Evolutionary conservation across 345 rosid genomes (phyloP), one percentile per base, ranked within the genome.

Genomic region (Salix suchowensis): DNA sequence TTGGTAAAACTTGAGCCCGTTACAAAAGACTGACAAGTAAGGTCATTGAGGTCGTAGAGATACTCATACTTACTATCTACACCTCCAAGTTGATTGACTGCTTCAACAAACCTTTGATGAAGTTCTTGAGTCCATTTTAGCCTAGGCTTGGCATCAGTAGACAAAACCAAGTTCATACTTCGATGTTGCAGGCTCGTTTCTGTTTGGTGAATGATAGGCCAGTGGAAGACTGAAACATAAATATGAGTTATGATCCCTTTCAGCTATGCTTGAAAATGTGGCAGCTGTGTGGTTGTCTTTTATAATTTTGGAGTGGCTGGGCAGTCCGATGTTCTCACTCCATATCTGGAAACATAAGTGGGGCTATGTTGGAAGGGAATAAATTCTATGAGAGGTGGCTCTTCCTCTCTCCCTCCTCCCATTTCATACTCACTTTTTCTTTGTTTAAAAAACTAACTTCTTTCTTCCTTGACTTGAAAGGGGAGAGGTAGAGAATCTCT

Each of bases 111-210:
- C 78, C 88, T 85, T 36, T 86, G 94, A 84, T 93, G 99, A 65
- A 96, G 97, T 82, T 96, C 99, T 67, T 89, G 85, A 78, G 93
- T 91, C 99, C 99, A 93, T 83, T 96, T 96, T 36, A 96, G 88
- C 86, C 97, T 93, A 64, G 99, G 99, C 83, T 96, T 96, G 48
- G 97, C 91, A 87, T 96, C 98, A 42, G 91, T 84, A 42, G 99
- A 93, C 78, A 92, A 79, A 65, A 91, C 88, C 86, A 92, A 88
- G 77, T 78, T 91, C 97, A 89, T 90, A 73, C 84, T 86, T 48
- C 81, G 85, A 77, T 82, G 89, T 71, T 84, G 90, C 76, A 76
- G 74, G 77, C 79, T 84, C 88, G 82, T 84, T 74, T 72, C 58
- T 30, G 62, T 74, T 79, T 48, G 40, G 61, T 61, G 65, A 78